Evolutionary conservation across 2,329 filamentous ascomycete genomes (phyloP), one percentile per base, ranked within the genome.

Genomic region (Aspergillus fructus): DNA sequence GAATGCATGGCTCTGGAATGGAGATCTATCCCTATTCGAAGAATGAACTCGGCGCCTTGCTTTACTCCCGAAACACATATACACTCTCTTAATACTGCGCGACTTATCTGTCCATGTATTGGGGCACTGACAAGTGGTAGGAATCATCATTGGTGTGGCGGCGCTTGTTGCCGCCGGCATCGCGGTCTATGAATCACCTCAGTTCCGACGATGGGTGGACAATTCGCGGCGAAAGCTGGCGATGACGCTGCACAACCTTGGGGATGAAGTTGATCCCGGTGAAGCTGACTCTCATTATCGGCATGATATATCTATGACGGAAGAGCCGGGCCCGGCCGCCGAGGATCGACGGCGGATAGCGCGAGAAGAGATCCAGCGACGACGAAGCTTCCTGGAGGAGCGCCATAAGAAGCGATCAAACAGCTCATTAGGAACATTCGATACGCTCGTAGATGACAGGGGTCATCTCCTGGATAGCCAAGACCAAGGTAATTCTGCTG

Each of bases 151-250:
- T 63, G 83, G 83, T 48, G 80, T 85, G 61, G 82, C 82, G 43
- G 78, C 87, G 41, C 76, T 87, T 55, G 80, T 87, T 52, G 85
- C 85, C 59, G 84, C 85, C 17, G 82, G 84, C 12, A 79, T 87
- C 50, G 85, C 85, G 52, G 80, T 86, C 46, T 86, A 87, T 71
- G 83, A 88, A 69, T 86, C 82, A 41, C 85, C 85, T 1, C 81
- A 87, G 67, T 78, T 88, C 58, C 79, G 83, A 70, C 77, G 81
- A 79, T 88, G 85, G 85, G 73, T 88, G 53, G 79, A 85, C 56
- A 79, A 82, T 55, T 84, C 83, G 55, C 82, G 85, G 46, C 83
- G 83, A 56, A 86, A 84, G 70, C 81, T 88, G 60, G 83, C 83
- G 19, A 70, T 85, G 58, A 80, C 84, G 13, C 71, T 88, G 33